Evolutionary conservation across 768 basidiomycete genomes (phyloP), one percentile per base, ranked within the genome.

Genomic region (Dentipellis fragilis): DNA sequence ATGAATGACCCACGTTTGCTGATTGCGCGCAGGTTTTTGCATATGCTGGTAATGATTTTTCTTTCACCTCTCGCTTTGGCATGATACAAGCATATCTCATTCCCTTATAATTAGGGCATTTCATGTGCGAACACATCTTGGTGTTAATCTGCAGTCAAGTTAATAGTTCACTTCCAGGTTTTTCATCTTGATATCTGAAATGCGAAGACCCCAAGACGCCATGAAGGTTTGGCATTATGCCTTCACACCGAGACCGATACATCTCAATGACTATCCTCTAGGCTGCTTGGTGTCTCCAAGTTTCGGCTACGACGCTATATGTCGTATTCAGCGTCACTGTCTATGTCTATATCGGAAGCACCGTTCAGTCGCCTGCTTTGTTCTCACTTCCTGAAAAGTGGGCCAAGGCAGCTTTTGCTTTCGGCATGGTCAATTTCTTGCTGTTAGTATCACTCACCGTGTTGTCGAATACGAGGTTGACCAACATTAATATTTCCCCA

Each of bases 121-220:
- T 49, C 48, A 49, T 49, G 48, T 49, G 22, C 48, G 48, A 45
- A 45, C 42, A 45, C 14, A 4, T 40, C 39, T 10, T 48, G 10
- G 4, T 21, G 6, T 14, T 10, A 22, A 16, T 21, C 16, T 5
- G 22, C 19, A 29, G 23, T 5, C 21, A 10, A 10, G 21, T 78
- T 62, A 22, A 70, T 50, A 4, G 23, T 9, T 17, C 22, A 19
- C n/a, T 16, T 52, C 40, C 23, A 79, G 78, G 75, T 80, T 80
- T 62, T 80, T 80, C 59, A 74, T 80, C 40, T 63, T 80, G n/a
- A 79, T 80, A 34, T 80, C 80, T 12, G 80, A 81, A 61, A 80
- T 80, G 80, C 66, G 65, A 19, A 63, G 60, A 23, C 78, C 80
- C 1, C 63, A 73, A 58, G 78, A 80, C 59, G 78, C 78, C 6